Evolutionary conservation across 179 eudicot genomes (phyloP).

Genomic region (Silene vulgaris): DNA sequence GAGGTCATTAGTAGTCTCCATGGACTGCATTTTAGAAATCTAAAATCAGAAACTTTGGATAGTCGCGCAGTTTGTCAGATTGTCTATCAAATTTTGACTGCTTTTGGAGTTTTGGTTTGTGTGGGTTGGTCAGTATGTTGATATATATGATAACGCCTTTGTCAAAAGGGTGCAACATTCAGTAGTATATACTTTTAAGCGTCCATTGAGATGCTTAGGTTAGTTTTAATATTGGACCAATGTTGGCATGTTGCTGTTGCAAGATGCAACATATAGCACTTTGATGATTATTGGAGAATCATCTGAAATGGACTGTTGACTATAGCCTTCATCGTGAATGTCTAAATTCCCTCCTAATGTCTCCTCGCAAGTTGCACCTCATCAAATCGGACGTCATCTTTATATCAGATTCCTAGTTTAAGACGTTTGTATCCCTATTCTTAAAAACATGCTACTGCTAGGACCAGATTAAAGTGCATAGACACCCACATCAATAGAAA

Average conservation of each 20-base stretch:
- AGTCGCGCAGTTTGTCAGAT: conserved; percentile 10
- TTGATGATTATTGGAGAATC: neutral
- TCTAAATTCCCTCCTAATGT: neutral
- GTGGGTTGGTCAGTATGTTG: neutral
- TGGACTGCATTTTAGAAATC: conserved; percentile 1
- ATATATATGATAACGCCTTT: neutral
- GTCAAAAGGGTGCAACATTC: neutral
- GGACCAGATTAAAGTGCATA: no score
- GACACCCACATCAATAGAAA: no score
- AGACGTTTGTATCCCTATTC: neutral
- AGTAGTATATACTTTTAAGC: neutral
- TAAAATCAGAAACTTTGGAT: neutral
- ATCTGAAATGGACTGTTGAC: neutral
- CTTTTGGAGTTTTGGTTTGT: neutral
- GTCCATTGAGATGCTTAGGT: neutral
- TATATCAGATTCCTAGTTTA: neutral
- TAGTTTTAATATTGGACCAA: conserved; percentile 8
- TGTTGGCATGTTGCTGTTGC: neutral
- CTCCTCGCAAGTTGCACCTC: neutral
- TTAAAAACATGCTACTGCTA: no score
- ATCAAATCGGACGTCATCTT: neutral
- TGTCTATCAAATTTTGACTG: neutral
- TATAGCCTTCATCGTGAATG: neutral
- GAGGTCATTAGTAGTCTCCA: neutral
- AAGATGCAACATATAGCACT: no score